Conservation (phyloP, 2,329 filamentous ascomycete species). For the Cladosporium colombiae region DNA sequence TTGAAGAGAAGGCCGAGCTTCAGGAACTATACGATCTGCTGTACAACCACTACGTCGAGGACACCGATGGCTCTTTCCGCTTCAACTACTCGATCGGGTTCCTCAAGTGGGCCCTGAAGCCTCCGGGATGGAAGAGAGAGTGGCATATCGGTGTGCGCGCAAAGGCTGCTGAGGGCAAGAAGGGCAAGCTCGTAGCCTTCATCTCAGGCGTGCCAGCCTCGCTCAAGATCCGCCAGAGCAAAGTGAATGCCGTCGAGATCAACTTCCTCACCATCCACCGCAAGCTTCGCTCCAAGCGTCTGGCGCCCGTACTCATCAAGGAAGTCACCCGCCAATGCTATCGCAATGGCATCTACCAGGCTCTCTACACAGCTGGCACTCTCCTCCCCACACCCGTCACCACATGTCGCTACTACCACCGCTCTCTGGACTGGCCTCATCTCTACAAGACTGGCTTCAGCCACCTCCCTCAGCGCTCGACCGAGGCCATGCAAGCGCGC, state of each 20-base stretch:
- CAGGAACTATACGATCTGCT: conserved; percentile 90
- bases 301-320: conserved; percentile 93
- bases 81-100: conserved; percentile 94
- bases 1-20: conserved; percentile 73
- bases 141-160: conserved; percentile 96
- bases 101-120: conserved; percentile 90
- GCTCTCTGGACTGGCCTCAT: conserved; percentile 93
- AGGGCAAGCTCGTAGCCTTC: conserved; percentile 87
- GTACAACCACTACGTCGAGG: conserved; percentile 94
- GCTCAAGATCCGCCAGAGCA: conserved; percentile 74
- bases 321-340: conserved; percentile 95
- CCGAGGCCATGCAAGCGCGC: conserved; percentile 79
- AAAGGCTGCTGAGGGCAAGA: conserved; percentile 55
- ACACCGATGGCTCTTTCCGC: conserved; percentile 93
- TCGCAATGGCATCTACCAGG: conserved; percentile 83
- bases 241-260: conserved; percentile 82
- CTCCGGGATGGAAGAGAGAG: conserved; percentile 87
- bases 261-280: conserved; percentile 99
- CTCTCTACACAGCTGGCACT: conserved; percentile 91
- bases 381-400: conserved; percentile 89
- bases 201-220: conserved; percentile 90
- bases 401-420: conserved; percentile 94
- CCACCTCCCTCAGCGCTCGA: conserved; percentile 78
- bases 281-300: conserved; percentile 89
- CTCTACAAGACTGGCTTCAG: conserved; percentile 94